Evolutionary conservation across 306 rosid genomes (phyloP).

Genomic region (Acacia confusa): DNA sequence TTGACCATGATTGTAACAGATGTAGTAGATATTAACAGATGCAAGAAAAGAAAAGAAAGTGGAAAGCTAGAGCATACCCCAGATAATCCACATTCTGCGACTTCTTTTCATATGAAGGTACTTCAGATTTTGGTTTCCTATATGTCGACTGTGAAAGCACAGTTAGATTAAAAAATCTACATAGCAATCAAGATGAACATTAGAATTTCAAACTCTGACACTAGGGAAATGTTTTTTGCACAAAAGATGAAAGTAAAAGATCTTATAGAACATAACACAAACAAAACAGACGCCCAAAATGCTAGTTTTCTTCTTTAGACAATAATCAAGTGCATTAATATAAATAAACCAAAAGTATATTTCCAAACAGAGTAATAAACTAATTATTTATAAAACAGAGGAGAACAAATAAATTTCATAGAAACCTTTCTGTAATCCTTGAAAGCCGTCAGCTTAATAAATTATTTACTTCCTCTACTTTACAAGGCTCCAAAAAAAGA

Average conservation of each 20-base stretch:
- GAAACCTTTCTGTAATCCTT: conserved; percentile 19
- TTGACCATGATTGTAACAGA: not conserved
- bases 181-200: conserved; percentile 18
- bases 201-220: conserved; percentile 11
- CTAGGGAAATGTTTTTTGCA: conserved; percentile 15
- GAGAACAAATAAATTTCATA: not conserved
- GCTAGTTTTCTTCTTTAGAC: conserved; percentile 17
- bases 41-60: conserved; percentile 12
- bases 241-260: conserved; percentile 9
- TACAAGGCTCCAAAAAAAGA: not conserved
- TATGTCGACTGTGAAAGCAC: conserved; percentile 51
- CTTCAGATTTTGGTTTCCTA: conserved; percentile 37
- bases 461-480: conserved; percentile 6
- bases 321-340: conserved; percentile 21
- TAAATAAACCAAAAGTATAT: conserved; percentile 10
- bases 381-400: not conserved
- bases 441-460: conserved; percentile 20
- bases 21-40: conserved; percentile 19
- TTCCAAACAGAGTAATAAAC: not conserved
- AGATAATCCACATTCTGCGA: conserved; percentile 32
- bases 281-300: conserved; percentile 3
- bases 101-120: conserved; percentile 37
- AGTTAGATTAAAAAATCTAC: conserved; percentile 28
- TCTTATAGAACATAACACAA: not conserved
- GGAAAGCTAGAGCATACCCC: conserved; percentile 44